phyloP scores from a whole-genome alignment of 2,329 filamentous ascomycete species.

The Neofusicoccum cordaticola region DNA sequence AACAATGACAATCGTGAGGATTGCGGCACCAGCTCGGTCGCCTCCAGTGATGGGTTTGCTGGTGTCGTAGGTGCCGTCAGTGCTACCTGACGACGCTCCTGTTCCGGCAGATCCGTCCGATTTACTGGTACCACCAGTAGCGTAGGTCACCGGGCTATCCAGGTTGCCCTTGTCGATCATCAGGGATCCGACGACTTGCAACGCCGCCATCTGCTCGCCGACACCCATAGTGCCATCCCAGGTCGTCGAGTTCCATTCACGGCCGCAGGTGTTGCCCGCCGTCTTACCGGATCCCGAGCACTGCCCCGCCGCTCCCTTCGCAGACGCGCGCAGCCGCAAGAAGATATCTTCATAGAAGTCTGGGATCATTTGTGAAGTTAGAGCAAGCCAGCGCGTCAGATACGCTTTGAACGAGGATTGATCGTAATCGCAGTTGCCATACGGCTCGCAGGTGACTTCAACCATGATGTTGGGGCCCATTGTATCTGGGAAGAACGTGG shows the following conservation, averaged over 20 bases:
- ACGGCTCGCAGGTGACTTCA: slow-evolving; percentile 66
- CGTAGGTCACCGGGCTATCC: slow-evolving; percentile 44
- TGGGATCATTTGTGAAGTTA: slow-evolving; percentile 61
- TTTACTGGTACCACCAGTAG: slow-evolving; percentile 50
- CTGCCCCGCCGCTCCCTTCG: slow-evolving; percentile 58
- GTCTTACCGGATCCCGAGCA: slow-evolving; percentile 59
- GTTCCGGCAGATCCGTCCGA: slow-evolving; percentile 44
- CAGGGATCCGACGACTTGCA: slow-evolving; percentile 49
- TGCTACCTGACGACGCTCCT: slow-evolving; percentile 18
- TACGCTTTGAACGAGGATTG: slow-evolving; percentile 73
- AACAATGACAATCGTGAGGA: slow-evolving; percentile 17
- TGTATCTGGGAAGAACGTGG: slow-evolving; percentile 55
- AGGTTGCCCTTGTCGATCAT: slow-evolving; percentile 35
- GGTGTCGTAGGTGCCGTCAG: slow-evolving; percentile 19
- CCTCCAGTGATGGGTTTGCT: slow-evolving; percentile 31
- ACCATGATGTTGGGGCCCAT: slow-evolving; percentile 58
- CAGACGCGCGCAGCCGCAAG: slow-evolving; percentile 57
- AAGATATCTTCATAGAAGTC: slow-evolving; percentile 55
- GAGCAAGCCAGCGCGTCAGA: slow-evolving; percentile 63
- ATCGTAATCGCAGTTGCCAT: slow-evolving; percentile 63
- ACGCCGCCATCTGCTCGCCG: slow-evolving; percentile 52
- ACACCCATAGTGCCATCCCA: slow-evolving; percentile 54
- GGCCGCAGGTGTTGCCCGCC: slow-evolving; percentile 58
- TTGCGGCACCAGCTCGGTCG: slow-evolving; percentile 43
- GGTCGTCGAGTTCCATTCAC: slow-evolving; percentile 56